These are phyloP conservation scores for Thelonectria blattea DNA, from an alignment of 2,329 filamentous ascomycete species.

Conservation along the genomic window DNA sequence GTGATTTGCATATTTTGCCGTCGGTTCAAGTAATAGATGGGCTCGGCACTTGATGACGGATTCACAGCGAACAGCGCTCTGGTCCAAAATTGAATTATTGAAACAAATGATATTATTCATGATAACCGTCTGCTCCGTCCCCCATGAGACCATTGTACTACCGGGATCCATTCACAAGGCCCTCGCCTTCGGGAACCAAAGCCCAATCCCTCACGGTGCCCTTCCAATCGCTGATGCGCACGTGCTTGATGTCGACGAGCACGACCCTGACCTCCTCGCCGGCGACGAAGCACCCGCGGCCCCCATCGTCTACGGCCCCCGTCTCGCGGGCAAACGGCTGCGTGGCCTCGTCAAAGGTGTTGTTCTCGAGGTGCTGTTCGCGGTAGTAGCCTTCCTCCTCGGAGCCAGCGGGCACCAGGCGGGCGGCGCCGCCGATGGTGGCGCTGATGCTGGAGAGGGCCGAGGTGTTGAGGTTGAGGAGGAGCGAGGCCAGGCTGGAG, in stretches of 20 bases:
- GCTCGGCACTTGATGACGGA: neutral
- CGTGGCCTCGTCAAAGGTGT: constrained; percentile 74
- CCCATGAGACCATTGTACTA: constrained; percentile 18
- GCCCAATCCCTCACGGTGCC: constrained; percentile 86
- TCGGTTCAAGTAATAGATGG: neutral
- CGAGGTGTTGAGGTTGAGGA: constrained; percentile 90
- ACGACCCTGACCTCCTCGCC: constrained; percentile 88
- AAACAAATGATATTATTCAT: neutral
- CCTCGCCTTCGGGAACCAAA: constrained; percentile 45
- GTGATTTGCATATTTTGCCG: neutral
- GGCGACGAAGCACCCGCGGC: constrained; percentile 73
- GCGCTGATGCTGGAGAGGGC: constrained; percentile 88
- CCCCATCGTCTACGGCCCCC: constrained; percentile 56
- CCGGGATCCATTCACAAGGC: constrained; percentile 50
- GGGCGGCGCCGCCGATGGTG: constrained; percentile 89
- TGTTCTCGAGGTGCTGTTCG: constrained; percentile 85
- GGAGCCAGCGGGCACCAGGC: constrained; percentile 72
- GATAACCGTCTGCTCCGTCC: neutral
- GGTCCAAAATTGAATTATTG: neutral
- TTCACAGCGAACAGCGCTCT: neutral
- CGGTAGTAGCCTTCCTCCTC: constrained; percentile 87
- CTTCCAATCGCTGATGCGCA: constrained; percentile 93
- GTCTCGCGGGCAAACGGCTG: constrained; percentile 41
- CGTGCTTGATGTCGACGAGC: constrained; percentile 81
- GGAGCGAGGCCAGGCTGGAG: constrained; percentile 79